Evolutionary conservation across 768 basidiomycete genomes (phyloP).

Genomic region (Hericium erinaceus): DNA sequence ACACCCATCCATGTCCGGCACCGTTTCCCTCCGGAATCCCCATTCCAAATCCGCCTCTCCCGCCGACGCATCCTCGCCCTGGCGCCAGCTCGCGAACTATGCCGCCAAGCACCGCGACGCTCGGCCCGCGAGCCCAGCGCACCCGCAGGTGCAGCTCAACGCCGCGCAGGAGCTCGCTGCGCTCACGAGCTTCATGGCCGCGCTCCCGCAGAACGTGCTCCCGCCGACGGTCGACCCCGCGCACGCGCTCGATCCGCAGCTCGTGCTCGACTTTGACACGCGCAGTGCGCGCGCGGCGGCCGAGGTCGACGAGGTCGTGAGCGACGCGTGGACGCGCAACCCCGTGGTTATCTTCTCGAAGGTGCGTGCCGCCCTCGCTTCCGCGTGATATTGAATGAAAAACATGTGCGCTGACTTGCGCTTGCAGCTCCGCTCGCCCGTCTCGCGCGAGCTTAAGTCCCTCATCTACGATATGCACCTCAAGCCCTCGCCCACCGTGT

Average conservation of each 20-base stretch:
- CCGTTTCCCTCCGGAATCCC: background rate
- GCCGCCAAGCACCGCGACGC: conserved; percentile 4
- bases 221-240: conserved; percentile 56
- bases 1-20: conserved; percentile 1
- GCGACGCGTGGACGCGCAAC: conserved; percentile 62
- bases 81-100: conserved; percentile 5
- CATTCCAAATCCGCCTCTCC: background rate
- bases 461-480: conserved; percentile 49
- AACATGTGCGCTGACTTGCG: conserved; percentile 1
- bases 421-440: conserved; percentile 48
- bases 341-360: conserved; percentile 73
- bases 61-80: conserved; percentile 2
- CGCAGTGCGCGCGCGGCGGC: conserved; percentile 48
- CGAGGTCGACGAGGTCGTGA: conserved; percentile 50
- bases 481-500: conserved; percentile 51
- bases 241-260: conserved; percentile 63
- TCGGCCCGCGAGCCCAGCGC: conserved; percentile 14
- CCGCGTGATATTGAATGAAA: background rate
- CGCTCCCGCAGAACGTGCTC: conserved; percentile 67
- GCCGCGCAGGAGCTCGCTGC: conserved; percentile 63
- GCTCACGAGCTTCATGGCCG: conserved; percentile 61
- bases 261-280: conserved; percentile 78
- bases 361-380: conserved; percentile 25
- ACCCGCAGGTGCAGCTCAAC: conserved; percentile 38
- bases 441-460: conserved; percentile 57